These are phyloP conservation scores for Verbena officinalis DNA, from an alignment of 257 asterid species.

Conservation along the genomic window DNA sequence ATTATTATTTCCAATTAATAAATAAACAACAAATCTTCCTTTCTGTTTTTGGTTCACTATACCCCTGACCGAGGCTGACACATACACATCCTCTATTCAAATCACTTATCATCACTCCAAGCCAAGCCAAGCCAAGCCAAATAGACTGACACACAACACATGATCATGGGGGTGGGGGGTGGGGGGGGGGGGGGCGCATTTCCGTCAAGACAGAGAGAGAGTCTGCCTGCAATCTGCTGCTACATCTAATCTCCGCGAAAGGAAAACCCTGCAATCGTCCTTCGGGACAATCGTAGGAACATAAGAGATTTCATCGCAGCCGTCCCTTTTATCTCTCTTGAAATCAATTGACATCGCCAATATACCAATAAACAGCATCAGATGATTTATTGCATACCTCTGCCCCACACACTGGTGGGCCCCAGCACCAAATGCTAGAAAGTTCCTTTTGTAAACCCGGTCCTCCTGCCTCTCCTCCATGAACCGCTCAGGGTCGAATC, in stretches of 20 bases:
- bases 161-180: too few relatives aligned
- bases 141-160: too few relatives aligned
- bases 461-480: constrained; percentile 79
- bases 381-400: constrained; percentile 80
- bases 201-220: constrained; percentile 38
- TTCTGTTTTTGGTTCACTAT: constrained; percentile 1
- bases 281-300: constrained; percentile 89
- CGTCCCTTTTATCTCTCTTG: constrained; percentile 69
- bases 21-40: constrained; percentile 26
- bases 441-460: constrained; percentile 71
- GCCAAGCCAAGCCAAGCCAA: constrained; percentile 4
- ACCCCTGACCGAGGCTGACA: too few relatives aligned
- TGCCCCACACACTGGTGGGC: constrained; percentile 95
- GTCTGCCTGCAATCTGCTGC: constrained; percentile 56
- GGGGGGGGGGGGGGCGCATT: constrained; percentile 22
- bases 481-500: constrained; percentile 90
- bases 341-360: constrained; percentile 64
- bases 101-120: not conserved
- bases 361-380: constrained; percentile 72
- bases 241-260: constrained; percentile 54
- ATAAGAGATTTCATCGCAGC: constrained; percentile 81
- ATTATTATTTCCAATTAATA: too few relatives aligned
- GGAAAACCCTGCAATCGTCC: constrained; percentile 80
- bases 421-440: constrained; percentile 88
- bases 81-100: constrained; percentile 16